Percentiles rank a stretch among this genome's conserved stretches.
Evolutionary conservation across 805 yeast genomes (phyloP).

Genomic region (Starmera caribaea): DNA sequence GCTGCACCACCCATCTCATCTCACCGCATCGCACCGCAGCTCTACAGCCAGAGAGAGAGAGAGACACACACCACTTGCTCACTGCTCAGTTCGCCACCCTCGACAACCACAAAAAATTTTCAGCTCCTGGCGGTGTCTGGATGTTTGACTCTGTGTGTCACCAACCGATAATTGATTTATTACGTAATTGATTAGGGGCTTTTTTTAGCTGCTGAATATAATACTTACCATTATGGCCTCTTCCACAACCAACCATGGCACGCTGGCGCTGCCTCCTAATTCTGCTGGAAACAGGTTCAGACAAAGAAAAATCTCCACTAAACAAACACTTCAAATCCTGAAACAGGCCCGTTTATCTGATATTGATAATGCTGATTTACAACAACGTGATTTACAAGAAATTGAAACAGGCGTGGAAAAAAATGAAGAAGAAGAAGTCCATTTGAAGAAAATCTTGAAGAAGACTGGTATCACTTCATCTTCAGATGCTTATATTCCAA

Average conservation of each 20-base stretch:
- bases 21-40: no score
- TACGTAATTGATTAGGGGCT: no score
- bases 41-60: no score
- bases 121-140: no score
- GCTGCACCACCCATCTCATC: no score
- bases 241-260: neutral
- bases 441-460: conserved; percentile 82
- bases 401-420: conserved; percentile 98
- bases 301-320: conserved; percentile 89
- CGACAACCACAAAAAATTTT: no score
- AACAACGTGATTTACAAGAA: conserved; percentile 79
- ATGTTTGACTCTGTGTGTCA: no score
- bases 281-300: conserved; percentile 49
- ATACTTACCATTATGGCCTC: no score
- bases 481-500: conserved; percentile 64
- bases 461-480: conserved; percentile 63
- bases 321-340: conserved; percentile 72
- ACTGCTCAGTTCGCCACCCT: no score
- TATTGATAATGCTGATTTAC: conserved; percentile 57
- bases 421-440: conserved; percentile 95
- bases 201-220: no score
- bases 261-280: conserved; percentile 8
- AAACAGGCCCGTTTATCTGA: conserved; percentile 76
- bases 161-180: no score
- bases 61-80: no score